phyloP scores from a whole-genome alignment of 768 basidiomycete species.

The Rhizopogon salebrosus region DNA sequence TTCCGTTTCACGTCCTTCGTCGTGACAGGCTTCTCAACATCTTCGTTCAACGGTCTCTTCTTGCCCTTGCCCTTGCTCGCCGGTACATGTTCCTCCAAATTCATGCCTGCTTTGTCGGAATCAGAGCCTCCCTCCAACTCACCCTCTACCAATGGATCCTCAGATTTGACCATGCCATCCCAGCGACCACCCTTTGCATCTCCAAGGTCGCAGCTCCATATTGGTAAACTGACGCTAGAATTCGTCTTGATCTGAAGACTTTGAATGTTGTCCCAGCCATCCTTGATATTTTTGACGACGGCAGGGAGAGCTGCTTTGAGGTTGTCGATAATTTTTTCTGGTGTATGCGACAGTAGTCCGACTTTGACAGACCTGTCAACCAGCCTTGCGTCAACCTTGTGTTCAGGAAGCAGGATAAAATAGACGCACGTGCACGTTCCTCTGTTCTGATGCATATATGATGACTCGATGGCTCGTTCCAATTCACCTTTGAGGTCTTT shows the following conservation, averaged over 20 bases:
- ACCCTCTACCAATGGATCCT: background rate
- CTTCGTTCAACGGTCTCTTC: slow-evolving; percentile 4
- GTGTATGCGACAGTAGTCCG: slow-evolving; percentile 64
- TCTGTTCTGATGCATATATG: slow-evolving; percentile 92
- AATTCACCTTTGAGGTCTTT: slow-evolving; percentile 92
- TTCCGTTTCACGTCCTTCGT: slow-evolving; percentile 52
- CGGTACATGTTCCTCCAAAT: background rate
- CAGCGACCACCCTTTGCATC: slow-evolving; percentile 31
- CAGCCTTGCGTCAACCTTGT: background rate
- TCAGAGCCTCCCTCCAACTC: slow-evolving; percentile 2
- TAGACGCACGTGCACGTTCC: slow-evolving; percentile 85
- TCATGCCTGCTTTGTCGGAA: background rate
- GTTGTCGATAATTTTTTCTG: slow-evolving; percentile 74
- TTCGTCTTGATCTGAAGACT: slow-evolving; percentile 88
- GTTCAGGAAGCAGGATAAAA: background rate
- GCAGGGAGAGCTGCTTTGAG: slow-evolving; percentile 73
- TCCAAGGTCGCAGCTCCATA: slow-evolving; percentile 82
- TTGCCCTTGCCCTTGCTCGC: background rate
- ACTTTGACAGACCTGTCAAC: slow-evolving; percentile 74
- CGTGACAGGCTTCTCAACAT: slow-evolving; percentile 29
- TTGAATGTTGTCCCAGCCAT: slow-evolving; percentile 89
- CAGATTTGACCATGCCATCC: slow-evolving; percentile 19
- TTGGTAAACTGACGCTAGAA: slow-evolving; percentile 77
- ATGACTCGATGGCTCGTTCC: slow-evolving; percentile 87
- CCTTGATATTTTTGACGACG: slow-evolving; percentile 63